phyloP scores from a whole-genome alignment of 257 asterid species.

The Solanum tarijense region DNA sequence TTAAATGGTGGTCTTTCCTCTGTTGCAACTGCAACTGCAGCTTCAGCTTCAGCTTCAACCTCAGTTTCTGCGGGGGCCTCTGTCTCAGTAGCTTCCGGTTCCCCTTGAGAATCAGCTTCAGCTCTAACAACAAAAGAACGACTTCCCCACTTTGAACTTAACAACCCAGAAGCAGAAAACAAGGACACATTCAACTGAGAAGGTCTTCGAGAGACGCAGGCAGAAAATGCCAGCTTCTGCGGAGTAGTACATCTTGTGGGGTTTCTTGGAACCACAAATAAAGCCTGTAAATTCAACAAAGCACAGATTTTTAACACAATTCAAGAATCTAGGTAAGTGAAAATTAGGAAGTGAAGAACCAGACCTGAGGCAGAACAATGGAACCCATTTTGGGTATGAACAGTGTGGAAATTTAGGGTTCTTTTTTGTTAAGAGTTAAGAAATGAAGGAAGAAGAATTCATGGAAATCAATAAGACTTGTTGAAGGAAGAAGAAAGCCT shows the following conservation, averaged over 20 bases:
- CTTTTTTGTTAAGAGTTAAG: neutral
- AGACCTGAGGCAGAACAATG: conserved; percentile 26
- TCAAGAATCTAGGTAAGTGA: neutral
- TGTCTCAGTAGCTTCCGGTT: conserved; percentile 14
- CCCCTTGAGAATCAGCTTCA: conserved; percentile 39
- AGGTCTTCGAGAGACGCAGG: conserved; percentile 19
- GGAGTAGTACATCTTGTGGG: conserved; percentile 19
- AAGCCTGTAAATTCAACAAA: conserved; percentile 32
- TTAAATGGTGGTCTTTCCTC: conserved; percentile 45
- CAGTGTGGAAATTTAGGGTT: neutral
- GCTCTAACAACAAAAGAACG: conserved; percentile 44
- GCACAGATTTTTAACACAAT: neutral
- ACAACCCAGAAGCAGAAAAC: neutral
- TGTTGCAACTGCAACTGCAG: conserved; percentile 10
- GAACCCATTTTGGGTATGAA: conserved; percentile 16
- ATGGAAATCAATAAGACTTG: neutral
- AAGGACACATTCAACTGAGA: neutral
- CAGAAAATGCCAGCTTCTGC: conserved; percentile 33
- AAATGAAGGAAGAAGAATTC: neutral
- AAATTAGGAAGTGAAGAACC: neutral
- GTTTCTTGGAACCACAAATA: conserved; percentile 37
- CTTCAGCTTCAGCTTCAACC: conserved; percentile 16
- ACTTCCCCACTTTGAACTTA: conserved; percentile 18
- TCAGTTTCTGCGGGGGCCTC: neutral
- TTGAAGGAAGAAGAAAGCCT: neutral